Conservation (phyloP, 78 protist species). For the Mantamonas sphyraenae region DNA sequence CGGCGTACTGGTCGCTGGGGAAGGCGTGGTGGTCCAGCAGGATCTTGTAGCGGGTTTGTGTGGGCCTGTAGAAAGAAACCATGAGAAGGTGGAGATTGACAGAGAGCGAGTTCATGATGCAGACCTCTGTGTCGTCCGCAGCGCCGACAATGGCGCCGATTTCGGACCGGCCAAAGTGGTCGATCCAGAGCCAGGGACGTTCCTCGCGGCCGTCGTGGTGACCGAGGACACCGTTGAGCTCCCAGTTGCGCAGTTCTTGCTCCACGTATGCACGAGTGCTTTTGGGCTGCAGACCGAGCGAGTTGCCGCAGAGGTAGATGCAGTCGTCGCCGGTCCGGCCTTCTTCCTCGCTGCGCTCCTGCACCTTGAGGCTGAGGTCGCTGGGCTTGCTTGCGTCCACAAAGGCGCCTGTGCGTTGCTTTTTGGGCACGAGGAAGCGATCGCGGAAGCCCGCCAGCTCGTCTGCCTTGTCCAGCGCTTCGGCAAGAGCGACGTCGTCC, state of each 20-base stretch:
- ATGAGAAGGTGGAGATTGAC: conserved; percentile 77
- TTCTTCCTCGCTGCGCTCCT: no score
- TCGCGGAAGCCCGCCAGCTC: no score
- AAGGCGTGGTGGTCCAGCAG: conserved; percentile 81
- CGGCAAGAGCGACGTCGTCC: no score
- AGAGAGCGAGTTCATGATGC: conserved; percentile 79
- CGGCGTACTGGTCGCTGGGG: conserved; percentile 82
- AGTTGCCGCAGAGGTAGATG: conserved; percentile 78
- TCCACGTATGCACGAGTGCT: conserved; percentile 21
- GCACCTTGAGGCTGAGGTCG: no score
- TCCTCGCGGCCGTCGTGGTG: conserved; percentile 30
- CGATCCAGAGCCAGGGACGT: conserved; percentile 70
- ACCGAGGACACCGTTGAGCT: conserved; percentile 28
- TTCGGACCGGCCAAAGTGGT: conserved; percentile 35
- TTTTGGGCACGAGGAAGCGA: no score
- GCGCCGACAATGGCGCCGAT: conserved; percentile 48
- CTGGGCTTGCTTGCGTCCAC: no score
- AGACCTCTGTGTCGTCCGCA: conserved; percentile 41
- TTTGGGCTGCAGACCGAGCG: conserved; percentile 75
- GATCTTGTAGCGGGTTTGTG: conserved; percentile 56
- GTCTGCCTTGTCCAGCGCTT: no score
- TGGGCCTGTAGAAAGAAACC: conserved; percentile 76
- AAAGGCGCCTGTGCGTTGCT: no score
- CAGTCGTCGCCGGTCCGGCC: conserved; percentile 1
- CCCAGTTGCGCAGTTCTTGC: conserved; percentile 47